Percentiles rank a stretch among this genome's conserved stretches.
Evolutionary conservation across 169 alveolate species (phyloP).

Genomic region (Cryptosporidium andersoni): DNA sequence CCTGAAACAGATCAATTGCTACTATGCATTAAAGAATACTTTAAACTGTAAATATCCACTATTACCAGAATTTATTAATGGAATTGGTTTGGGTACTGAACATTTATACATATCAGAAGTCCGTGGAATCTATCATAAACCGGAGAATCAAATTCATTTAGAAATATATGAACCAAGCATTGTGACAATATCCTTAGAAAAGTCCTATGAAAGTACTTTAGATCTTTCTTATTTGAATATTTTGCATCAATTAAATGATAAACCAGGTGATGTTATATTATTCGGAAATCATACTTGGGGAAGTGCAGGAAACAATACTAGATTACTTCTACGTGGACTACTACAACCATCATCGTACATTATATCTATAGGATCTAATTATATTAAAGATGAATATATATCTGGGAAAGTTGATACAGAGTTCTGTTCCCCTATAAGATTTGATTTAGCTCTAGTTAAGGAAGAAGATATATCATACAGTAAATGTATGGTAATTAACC

Average conservation of each 20-base stretch:
- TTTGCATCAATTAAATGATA: neutral
- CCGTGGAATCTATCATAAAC: conserved; percentile 37
- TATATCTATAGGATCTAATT: conserved; percentile 32
- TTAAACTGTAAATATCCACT: conserved; percentile 51
- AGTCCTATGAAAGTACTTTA: conserved; percentile 44
- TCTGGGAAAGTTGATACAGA: conserved; percentile 15
- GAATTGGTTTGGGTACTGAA: conserved; percentile 32
- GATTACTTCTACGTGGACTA: conserved; percentile 26
- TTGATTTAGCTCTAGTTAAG: conserved; percentile 56
- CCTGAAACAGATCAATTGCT: too few relatives aligned
- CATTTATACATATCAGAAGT: conserved; percentile 47
- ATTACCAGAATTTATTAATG: conserved; percentile 48
- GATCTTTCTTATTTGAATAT: conserved; percentile 41
- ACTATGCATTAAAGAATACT: conserved; percentile 17
- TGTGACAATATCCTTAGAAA: conserved; percentile 33
- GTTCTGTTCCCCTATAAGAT: conserved; percentile 47
- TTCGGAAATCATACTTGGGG: conserved; percentile 56
- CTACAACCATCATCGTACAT: conserved; percentile 35
- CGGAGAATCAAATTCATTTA: conserved; percentile 32
- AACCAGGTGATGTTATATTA: neutral
- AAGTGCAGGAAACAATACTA: conserved; percentile 62
- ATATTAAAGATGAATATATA: conserved; percentile 32
- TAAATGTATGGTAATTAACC: conserved; percentile 4
- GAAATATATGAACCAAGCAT: conserved; percentile 32
- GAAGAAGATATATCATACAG: conserved; percentile 6